Evolutionary conservation across 306 rosid genomes (phyloP), one percentile per base, ranked within the genome.

Genomic region (Pyrus pyrifolia): DNA sequence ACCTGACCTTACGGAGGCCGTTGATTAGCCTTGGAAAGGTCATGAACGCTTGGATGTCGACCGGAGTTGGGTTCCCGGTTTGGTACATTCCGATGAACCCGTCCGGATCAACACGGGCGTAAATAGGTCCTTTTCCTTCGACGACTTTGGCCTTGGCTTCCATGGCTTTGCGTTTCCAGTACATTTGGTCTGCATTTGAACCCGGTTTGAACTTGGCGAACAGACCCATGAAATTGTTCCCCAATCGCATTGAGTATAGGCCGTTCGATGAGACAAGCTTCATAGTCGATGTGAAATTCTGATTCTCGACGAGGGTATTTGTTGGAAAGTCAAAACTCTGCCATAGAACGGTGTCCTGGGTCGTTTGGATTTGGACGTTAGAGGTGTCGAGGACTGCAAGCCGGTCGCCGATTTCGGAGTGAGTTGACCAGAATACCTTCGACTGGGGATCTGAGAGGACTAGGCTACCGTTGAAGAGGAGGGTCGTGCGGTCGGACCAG

Each of bases 21-120:
- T 72, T 71, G 63, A 63, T 35, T 0, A 71, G 44, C 4, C 83
- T 84, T 53, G 88, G 92, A 22, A 85, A 95, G 68, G 77, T 92
- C 71, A 76, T 81, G 77, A 95, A 92, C 5, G 90, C 78, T 63
- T 84, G 85, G 22, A 95, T 77, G 68, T 95, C 98, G 2, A 87
- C 87, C 3, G 96, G 96, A 30, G 65, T 57, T 21, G 58, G 27
- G 25, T 63, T 70, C 38, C 90, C 79, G 0, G 87, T 87, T 76
- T 95, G 98, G 84, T 95, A 95, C 96, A 92, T 86, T 11, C 85
- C 97, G 21, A 92, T 78, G 65, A 84, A 95, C 19, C 98, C 96
- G n/a, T 86, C 85, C 0, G 88, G 15, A 82, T 82, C 80, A 18
- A 95, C 83, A 57, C 75, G 89, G n/a, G 87, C 89, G 82, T 83